These are phyloP conservation scores for Leishmania braziliensis DNA, from an alignment of 208 protist genomes.

Conservation along the genomic window DNA sequence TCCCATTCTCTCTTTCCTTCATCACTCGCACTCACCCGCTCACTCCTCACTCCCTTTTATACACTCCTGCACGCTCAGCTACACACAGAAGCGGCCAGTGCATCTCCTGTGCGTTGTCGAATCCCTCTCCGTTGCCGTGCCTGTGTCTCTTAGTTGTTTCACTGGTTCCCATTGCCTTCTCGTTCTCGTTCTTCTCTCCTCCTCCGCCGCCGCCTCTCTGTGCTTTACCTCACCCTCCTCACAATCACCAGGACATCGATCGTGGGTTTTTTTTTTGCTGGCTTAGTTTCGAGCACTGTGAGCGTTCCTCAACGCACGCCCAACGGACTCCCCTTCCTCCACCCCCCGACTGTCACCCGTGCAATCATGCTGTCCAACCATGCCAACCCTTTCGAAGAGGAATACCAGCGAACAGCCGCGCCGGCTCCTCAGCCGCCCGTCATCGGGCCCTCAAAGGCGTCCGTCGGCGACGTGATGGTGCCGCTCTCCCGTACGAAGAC, in stretches of 20 bases:
- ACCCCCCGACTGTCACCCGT: background rate
- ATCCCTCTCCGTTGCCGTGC: background rate
- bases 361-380: constrained; percentile 22
- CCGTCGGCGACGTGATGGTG: constrained; percentile 6
- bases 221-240: background rate
- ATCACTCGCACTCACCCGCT: background rate
- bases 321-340: background rate
- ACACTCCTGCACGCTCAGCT: background rate
- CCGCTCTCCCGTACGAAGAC: background rate
- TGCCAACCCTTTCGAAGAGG: constrained; percentile 30
- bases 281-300: background rate
- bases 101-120: background rate
- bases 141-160: background rate
- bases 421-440: background rate
- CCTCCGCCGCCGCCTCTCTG: background rate
- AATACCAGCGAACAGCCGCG: constrained; percentile 24
- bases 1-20: background rate
- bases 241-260: background rate
- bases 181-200: background rate
- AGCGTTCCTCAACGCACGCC: background rate
- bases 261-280: background rate
- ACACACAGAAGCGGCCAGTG: background rate
- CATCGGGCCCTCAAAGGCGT: background rate
- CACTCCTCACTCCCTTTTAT: background rate
- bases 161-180: background rate